Evolutionary conservation across 192 early-diverging fungal genomes (phyloP).

Genomic region (Mycoemilia scoparia): DNA sequence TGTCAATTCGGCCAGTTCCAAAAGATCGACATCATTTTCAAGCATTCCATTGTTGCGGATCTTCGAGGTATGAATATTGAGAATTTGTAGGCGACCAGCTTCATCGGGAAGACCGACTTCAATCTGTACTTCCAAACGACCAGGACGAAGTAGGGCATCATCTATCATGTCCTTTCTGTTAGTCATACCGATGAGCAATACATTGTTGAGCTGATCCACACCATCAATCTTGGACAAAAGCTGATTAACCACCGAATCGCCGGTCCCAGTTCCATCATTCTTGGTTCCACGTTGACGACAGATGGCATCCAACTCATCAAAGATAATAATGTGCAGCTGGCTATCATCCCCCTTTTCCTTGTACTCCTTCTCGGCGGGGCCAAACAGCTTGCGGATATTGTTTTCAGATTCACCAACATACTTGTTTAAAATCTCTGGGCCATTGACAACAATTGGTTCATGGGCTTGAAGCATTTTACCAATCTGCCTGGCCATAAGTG

Average conservation of each 20-base stretch:
- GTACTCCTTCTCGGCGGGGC: slow-evolving; percentile 87
- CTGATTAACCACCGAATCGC: slow-evolving; percentile 95
- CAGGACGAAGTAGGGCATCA: slow-evolving; percentile 89
- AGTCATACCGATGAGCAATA: slow-evolving; percentile 97
- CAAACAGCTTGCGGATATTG: slow-evolving; percentile 93
- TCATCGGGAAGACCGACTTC: slow-evolving; percentile 92
- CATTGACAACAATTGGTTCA: slow-evolving; percentile 90
- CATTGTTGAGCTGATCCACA: slow-evolving; percentile 96
- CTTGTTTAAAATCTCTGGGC: slow-evolving; percentile 90
- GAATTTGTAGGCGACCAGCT: slow-evolving; percentile 74
- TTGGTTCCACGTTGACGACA: slow-evolving; percentile 91
- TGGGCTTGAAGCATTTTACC: slow-evolving; percentile 94
- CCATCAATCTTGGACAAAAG: slow-evolving; percentile 97
- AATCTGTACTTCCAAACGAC: slow-evolving; percentile 91
- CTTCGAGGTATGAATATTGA: slow-evolving; percentile 84
- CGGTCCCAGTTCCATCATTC: slow-evolving; percentile 84
- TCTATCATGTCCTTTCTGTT: slow-evolving; percentile 96
- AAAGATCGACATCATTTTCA: slow-evolving; percentile 60
- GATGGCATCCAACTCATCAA: slow-evolving; percentile 97
- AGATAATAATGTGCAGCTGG: slow-evolving; percentile 90
- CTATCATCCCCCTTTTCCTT: slow-evolving; percentile 80
- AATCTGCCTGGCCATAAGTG: slow-evolving; percentile 93
- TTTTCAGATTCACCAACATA: slow-evolving; percentile 94
- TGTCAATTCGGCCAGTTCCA: slow-evolving; percentile 67
- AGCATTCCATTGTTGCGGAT: slow-evolving; percentile 67